These are phyloP conservation scores for Aquilaria agallochum DNA, from an alignment of 441 rosid species.

Conservation along the genomic window DNA sequence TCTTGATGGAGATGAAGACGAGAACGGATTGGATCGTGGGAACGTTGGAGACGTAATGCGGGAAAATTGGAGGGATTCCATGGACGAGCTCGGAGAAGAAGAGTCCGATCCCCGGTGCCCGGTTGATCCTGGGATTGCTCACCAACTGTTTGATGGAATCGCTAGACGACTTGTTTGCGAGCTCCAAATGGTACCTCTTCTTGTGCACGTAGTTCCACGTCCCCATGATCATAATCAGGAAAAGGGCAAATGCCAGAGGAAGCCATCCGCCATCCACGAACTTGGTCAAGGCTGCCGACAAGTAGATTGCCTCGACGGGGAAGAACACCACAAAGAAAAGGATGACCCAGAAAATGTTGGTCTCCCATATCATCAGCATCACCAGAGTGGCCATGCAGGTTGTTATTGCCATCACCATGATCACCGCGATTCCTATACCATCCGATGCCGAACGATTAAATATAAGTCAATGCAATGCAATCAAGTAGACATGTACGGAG, in stretches of 20 bases:
- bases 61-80: slow-evolving; percentile 49
- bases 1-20: slow-evolving; percentile 44
- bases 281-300: slow-evolving; percentile 53
- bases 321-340: slow-evolving; percentile 31
- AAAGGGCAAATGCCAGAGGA: slow-evolving; percentile 40
- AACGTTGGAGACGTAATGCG: slow-evolving; percentile 38
- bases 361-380: slow-evolving; percentile 61
- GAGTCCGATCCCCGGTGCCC: slow-evolving; percentile 43
- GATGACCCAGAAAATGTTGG: slow-evolving; percentile 33
- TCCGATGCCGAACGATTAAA: background rate
- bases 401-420: slow-evolving; percentile 51
- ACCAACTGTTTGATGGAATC: slow-evolving; percentile 28
- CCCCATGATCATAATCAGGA: slow-evolving; percentile 36
- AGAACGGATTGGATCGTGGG: slow-evolving; percentile 45
- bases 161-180: slow-evolving; percentile 38
- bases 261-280: slow-evolving; percentile 48
- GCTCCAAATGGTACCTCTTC: slow-evolving; percentile 43
- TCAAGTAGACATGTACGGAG: background rate
- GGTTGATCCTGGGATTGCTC: slow-evolving; percentile 4
- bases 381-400: slow-evolving; percentile 20
- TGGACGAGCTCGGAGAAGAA: slow-evolving; percentile 57
- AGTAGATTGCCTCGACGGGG: slow-evolving; percentile 30
- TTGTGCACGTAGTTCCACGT: slow-evolving; percentile 45
- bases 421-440: slow-evolving; percentile 51
- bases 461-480: background rate